phyloP scores from a whole-genome alignment of 2,329 filamentous ascomycete genomes.

The Exutisphaerella laricina region DNA sequence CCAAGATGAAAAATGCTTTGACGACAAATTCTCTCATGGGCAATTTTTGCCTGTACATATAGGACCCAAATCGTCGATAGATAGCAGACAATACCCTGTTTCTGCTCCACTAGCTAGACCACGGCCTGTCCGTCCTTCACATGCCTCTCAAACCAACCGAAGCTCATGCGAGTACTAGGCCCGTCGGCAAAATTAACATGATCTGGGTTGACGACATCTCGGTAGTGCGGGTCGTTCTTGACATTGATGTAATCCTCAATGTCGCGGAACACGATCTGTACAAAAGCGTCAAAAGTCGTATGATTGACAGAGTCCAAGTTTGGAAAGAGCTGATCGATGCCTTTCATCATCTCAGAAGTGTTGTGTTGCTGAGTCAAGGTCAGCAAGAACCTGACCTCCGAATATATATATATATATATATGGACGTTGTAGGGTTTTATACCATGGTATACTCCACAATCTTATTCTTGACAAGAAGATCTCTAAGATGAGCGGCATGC shows the following conservation, averaged over 20 bases:
- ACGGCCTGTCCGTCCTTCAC: constrained; percentile 18
- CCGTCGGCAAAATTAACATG: constrained; percentile 33
- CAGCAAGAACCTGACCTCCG: too few relatives aligned
- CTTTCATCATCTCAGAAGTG: constrained; percentile 26
- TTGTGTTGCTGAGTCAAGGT: constrained; percentile 24
- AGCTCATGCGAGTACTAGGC: constrained; percentile 16
- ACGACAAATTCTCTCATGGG: too few relatives aligned
- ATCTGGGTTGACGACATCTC: constrained; percentile 28
- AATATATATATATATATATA: too few relatives aligned
- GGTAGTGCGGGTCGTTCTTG: constrained; percentile 31
- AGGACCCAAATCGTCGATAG: too few relatives aligned
- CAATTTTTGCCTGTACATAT: too few relatives aligned
- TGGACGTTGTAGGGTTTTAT: constrained; percentile 5
- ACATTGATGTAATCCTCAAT: constrained; percentile 29
- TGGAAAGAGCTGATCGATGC: constrained; percentile 18
- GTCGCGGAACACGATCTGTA: constrained; percentile 33
- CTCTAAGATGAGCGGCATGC: constrained; percentile 27
- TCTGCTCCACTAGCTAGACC: too few relatives aligned
- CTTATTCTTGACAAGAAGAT: constrained; percentile 30
- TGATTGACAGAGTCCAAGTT: constrained; percentile 26
- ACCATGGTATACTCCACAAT: constrained; percentile 31
- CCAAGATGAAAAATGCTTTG: too few relatives aligned
- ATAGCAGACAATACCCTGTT: too few relatives aligned
- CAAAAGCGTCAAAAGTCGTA: constrained; percentile 31
- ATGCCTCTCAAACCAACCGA: constrained; percentile 23